phyloP scores from a whole-genome alignment of 768 basidiomycete species.

The Rhodosporidiobolus sp. region DNA sequence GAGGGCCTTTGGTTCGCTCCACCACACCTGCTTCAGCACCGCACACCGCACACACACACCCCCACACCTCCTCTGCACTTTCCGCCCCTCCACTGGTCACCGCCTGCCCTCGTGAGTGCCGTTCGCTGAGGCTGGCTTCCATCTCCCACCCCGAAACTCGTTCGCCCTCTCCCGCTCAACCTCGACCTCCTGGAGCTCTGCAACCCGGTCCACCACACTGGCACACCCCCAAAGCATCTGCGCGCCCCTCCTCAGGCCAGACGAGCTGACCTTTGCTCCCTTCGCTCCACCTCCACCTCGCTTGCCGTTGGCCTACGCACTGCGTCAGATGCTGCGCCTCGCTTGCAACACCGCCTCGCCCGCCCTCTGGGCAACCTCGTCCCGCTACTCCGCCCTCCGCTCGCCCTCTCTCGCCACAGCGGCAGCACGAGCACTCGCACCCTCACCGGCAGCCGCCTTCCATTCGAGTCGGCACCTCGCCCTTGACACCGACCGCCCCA shows the following conservation, averaged over 20 bases:
- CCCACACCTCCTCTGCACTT: too few species aligned
- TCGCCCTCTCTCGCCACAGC: not conserved
- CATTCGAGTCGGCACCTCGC: not conserved
- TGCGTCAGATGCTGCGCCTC: constrained; percentile 2
- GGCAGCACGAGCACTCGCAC: not conserved
- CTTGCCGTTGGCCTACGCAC: not conserved
- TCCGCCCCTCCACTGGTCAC: too few species aligned
- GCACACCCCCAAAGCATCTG: not conserved
- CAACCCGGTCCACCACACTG: too few species aligned
- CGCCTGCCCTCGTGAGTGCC: too few species aligned
- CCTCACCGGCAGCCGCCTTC: not conserved
- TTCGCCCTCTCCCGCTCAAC: too few species aligned
- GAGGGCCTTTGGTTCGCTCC: too few species aligned
- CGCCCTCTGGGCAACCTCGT: not conserved
- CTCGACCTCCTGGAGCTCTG: too few species aligned
- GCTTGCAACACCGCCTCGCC: constrained; percentile 1
- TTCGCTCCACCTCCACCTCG: not conserved
- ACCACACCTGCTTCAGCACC: too few species aligned
- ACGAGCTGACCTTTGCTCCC: not conserved
- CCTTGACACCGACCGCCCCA: constrained; percentile 7
- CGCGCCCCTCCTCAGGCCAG: not conserved
- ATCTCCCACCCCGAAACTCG: too few species aligned
- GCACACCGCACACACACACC: too few species aligned
- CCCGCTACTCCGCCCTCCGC: not conserved
- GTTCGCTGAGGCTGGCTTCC: too few species aligned